phyloP scores from a whole-genome alignment of 2,329 filamentous ascomycete species.

The Metarhizium guizhouense region DNA sequence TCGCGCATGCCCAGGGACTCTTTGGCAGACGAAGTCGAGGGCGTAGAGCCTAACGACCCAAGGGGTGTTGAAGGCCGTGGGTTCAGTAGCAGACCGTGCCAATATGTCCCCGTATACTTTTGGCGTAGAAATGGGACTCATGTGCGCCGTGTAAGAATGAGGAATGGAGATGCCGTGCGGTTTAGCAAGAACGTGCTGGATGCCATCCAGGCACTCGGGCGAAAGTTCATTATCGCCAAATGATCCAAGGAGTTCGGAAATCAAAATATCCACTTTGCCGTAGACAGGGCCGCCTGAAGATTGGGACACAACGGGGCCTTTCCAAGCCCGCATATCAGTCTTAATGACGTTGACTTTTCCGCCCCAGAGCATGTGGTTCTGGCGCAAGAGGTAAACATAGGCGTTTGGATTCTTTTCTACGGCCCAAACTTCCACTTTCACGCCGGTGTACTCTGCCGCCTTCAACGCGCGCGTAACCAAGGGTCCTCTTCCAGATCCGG shows the following conservation, averaged over 20 bases:
- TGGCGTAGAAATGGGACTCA: conserved; percentile 86
- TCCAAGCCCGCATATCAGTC: conserved; percentile 96
- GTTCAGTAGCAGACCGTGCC: conserved; percentile 49
- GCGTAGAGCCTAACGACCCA: conserved; percentile 92
- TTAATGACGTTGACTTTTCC: conserved; percentile 79
- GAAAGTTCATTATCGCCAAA: conserved; percentile 97
- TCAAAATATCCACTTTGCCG: conserved; percentile 77
- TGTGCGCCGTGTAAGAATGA: conserved; percentile 82
- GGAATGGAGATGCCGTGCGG: conserved; percentile 88
- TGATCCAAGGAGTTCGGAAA: conserved; percentile 89
- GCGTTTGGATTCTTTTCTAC: conserved; percentile 98
- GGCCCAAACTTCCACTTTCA: conserved; percentile 79
- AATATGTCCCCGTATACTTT: conserved; percentile 76
- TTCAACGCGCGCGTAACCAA: conserved; percentile 79
- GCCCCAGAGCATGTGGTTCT: conserved; percentile 76
- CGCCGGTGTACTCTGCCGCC: conserved; percentile 66
- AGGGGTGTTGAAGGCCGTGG: conserved; percentile 75
- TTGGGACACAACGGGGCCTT: conserved; percentile 56
- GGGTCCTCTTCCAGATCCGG: conserved; percentile 85
- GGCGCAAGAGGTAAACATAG: conserved; percentile 81
- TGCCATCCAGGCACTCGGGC: conserved; percentile 91
- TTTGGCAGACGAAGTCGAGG: conserved; percentile 73
- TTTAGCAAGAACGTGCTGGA: conserved; percentile 76
- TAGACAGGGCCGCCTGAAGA: conserved; percentile 37
- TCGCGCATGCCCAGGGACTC: conserved; percentile 45